Base-by-base conservation (phyloP, 148 eudicot species). In the Polygonum aviculare region DNA sequence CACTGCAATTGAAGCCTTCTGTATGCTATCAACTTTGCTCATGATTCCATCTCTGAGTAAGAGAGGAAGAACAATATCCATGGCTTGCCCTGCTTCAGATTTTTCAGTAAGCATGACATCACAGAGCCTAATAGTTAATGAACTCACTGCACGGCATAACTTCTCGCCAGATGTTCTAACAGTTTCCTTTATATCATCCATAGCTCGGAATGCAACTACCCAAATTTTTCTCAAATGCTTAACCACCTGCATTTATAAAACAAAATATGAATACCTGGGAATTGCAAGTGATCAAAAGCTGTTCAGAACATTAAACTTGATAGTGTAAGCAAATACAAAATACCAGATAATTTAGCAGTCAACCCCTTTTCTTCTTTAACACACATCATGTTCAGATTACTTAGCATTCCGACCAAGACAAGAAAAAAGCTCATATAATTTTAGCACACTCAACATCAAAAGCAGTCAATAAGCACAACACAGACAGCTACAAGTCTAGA, bases 151-250 rank as follows among this genome's bases (percentile, higher is more conserved):
- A 78, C 94, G 97, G 65, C 96, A 92, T 81, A 94, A 83, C 79
- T 89, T 89, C 77, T 92, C 97, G 79, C 98, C 98, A 74, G 98
- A 90, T 80, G 78, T 92, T 77, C 98, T 84, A 74, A 92, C 98
- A 62, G 96, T 90, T 83, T 94, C 98, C 84, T 94, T 94, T 85
- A 94, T 90, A 86, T 94, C 98, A 90, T 94, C 98, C 97, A 94
- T 92, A 72, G 98, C 97, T 82, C 98, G 98, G 79, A 92, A 94
- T 79, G 96, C 92, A 86, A 88, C 89, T 31, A 76, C 86, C 98
- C 98, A 94, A 59, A 94, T 78, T 78, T 78, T 85, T 71, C 77
- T 87, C 75, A 94, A 84, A 84, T 94, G 92, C 79, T 89, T 92
- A 74, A 85, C 90, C 65, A 94, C 80, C 98, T 94, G 84, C 31